Conservation (phyloP, 768 basidiomycete genomes). For the Royoungia palumana region DNA sequence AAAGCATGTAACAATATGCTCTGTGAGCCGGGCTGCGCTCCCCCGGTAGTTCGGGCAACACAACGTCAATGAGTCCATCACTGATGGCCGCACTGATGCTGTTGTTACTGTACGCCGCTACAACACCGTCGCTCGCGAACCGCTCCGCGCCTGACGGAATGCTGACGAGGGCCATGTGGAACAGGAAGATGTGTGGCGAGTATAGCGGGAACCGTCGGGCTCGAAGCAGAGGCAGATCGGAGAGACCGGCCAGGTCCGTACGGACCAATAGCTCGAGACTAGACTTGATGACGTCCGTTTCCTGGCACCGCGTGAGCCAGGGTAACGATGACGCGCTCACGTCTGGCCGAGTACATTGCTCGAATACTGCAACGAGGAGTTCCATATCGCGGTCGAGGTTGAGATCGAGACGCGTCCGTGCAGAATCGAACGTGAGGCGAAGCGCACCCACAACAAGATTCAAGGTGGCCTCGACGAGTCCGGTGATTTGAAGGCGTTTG, state of each 20-base stretch:
- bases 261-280: slow-evolving; percentile 72
- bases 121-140: slow-evolving; percentile 77
- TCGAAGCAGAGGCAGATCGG: slow-evolving; percentile 61
- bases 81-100: slow-evolving; percentile 74
- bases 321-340: slow-evolving; percentile 63
- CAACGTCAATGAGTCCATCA: slow-evolving; percentile 65
- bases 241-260: slow-evolving; percentile 66
- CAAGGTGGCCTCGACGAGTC: slow-evolving; percentile 60
- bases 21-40: slow-evolving; percentile 78
- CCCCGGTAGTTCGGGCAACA: slow-evolving; percentile 64
- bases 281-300: slow-evolving; percentile 70
- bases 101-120: slow-evolving; percentile 82
- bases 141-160: slow-evolving; percentile 77
- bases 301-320: slow-evolving; percentile 81
- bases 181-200: slow-evolving; percentile 72
- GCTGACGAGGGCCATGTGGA: slow-evolving; percentile 82
- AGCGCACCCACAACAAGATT: slow-evolving; percentile 67
- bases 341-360: slow-evolving; percentile 70
- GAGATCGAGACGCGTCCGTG: slow-evolving; percentile 50
- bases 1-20: slow-evolving; percentile 81
- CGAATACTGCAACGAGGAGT: slow-evolving; percentile 76
- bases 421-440: slow-evolving; percentile 62
- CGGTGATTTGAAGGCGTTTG: slow-evolving; percentile 56
- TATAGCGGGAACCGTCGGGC: slow-evolving; percentile 66
- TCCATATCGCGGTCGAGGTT: slow-evolving; percentile 82